Evolutionary conservation across 208 protist species (phyloP).

Genomic region (Zelonia costaricensis): DNA sequence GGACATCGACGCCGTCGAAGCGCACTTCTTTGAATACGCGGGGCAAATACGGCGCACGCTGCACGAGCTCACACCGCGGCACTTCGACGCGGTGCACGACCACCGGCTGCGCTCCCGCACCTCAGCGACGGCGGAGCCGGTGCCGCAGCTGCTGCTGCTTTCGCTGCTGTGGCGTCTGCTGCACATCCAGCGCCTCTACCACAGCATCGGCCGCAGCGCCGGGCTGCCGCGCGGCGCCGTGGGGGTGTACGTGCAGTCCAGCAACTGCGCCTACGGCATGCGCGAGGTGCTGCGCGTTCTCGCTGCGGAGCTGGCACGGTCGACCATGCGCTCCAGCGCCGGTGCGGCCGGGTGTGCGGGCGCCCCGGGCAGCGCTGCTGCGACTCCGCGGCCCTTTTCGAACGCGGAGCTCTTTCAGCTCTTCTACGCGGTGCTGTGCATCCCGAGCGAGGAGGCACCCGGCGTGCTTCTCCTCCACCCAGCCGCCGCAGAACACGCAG

Average conservation of each 20-base stretch:
- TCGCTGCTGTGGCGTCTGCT: slow-evolving; percentile 24
- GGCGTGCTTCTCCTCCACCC: slow-evolving; percentile 6
- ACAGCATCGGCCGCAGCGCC: slow-evolving; percentile 15
- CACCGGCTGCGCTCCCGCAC: slow-evolving; percentile 11
- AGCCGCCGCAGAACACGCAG: background rate
- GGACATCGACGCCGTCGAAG: slow-evolving; percentile 27
- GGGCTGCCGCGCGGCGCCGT: slow-evolving; percentile 18
- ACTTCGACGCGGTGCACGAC: slow-evolving; percentile 24
- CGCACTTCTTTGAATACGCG: slow-evolving; percentile 29
- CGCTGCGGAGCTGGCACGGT: slow-evolving; percentile 8
- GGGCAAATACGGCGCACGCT: slow-evolving; percentile 37
- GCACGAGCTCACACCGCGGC: slow-evolving; percentile 23
- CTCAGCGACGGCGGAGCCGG: background rate
- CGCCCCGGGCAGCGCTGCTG: background rate
- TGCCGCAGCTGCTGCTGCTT: slow-evolving; percentile 7
- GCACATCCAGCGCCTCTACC: slow-evolving; percentile 19
- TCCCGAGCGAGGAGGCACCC: slow-evolving; percentile 30
- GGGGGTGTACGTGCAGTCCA: slow-evolving; percentile 13
- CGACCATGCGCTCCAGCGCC: background rate
- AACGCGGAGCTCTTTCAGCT: slow-evolving; percentile 15
- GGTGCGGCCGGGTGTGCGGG: too few species aligned
- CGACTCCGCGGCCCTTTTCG: background rate
- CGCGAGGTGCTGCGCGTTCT: slow-evolving; percentile 25
- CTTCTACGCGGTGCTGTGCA: slow-evolving; percentile 18
- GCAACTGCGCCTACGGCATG: slow-evolving; percentile 20